These are phyloP conservation scores for Kwoniella dejecticola DNA, from an alignment of 768 basidiomycete genomes.

Conservation along the genomic window DNA sequence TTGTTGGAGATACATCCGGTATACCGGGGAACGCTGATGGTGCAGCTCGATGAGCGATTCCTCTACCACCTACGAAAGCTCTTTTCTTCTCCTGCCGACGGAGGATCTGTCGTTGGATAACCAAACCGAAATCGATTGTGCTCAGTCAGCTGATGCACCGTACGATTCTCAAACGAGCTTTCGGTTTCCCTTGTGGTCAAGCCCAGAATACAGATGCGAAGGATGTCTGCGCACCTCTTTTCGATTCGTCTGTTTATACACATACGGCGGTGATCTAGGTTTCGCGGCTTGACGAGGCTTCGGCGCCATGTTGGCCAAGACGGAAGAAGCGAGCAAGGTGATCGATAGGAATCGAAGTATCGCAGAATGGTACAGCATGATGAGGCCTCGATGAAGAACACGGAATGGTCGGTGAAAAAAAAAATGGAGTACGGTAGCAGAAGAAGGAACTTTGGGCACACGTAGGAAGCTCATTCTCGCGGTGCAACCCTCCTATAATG, in stretches of 20 bases:
- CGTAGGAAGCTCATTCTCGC: too few species aligned
- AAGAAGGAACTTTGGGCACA: too few species aligned
- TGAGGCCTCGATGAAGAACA: too few species aligned
- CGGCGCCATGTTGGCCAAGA: neutral
- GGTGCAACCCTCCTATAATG: too few species aligned
- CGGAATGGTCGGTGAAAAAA: too few species aligned
- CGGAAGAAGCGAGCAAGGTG: neutral
- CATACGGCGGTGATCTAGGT: neutral
- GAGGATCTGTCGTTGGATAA: neutral
- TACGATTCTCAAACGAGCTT: too few species aligned
- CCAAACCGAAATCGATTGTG: neutral
- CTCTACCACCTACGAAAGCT: neutral
- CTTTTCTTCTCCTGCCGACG: neutral
- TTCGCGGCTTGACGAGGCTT: neutral
- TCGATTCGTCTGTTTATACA: constrained; percentile 6
- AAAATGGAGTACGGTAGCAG: too few species aligned
- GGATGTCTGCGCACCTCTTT: neutral
- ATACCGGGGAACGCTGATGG: constrained; percentile 5
- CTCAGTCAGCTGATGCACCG: too few species aligned
- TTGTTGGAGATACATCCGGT: constrained; percentile 8
- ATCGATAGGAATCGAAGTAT: neutral
- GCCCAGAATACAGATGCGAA: too few species aligned
- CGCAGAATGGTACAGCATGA: too few species aligned
- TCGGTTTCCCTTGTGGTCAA: neutral
- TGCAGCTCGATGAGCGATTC: neutral